Evolutionary conservation across 768 basidiomycete species (phyloP).

Genomic region (Pseudohyphozyma bogoriensis): DNA sequence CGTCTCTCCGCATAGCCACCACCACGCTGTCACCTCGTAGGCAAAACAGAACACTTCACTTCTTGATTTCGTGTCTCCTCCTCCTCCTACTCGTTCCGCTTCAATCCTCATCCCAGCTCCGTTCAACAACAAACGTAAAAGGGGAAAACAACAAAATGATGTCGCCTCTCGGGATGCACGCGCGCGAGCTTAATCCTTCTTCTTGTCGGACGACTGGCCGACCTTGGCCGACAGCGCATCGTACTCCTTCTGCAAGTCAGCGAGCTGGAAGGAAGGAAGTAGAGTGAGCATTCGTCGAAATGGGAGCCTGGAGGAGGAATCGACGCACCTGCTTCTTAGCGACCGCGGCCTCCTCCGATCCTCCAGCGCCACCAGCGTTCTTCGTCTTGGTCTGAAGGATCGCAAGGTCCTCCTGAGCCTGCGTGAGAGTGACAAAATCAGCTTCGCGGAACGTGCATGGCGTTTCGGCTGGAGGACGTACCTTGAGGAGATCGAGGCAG

Average conservation of each 20-base stretch:
- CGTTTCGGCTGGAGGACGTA: too few species aligned
- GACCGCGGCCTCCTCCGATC: background rate
- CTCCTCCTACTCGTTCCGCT: too few species aligned
- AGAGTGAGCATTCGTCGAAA: background rate
- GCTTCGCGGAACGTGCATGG: too few species aligned
- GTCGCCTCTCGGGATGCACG: too few species aligned
- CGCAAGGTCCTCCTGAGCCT: conserved; percentile 76
- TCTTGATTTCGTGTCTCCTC: too few species aligned
- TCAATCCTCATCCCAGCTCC: too few species aligned
- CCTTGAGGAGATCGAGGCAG: conserved; percentile 78
- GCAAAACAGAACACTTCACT: too few species aligned
- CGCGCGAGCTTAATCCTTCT: background rate
- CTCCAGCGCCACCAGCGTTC: background rate
- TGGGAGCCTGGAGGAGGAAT: background rate
- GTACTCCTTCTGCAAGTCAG: conserved; percentile 1
- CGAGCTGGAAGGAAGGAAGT: background rate
- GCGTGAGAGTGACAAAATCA: too few species aligned
- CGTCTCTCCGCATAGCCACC: too few species aligned
- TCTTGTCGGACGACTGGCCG: background rate
- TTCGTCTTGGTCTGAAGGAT: conserved; percentile 57
- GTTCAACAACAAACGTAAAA: too few species aligned
- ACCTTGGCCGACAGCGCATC: background rate
- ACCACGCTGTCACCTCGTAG: too few species aligned
- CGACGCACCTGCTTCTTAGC: background rate
- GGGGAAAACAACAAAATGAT: too few species aligned